These are phyloP conservation scores for Phtheirospermum japonicum DNA, from an alignment of 257 asterid genomes.

Conservation along the genomic window DNA sequence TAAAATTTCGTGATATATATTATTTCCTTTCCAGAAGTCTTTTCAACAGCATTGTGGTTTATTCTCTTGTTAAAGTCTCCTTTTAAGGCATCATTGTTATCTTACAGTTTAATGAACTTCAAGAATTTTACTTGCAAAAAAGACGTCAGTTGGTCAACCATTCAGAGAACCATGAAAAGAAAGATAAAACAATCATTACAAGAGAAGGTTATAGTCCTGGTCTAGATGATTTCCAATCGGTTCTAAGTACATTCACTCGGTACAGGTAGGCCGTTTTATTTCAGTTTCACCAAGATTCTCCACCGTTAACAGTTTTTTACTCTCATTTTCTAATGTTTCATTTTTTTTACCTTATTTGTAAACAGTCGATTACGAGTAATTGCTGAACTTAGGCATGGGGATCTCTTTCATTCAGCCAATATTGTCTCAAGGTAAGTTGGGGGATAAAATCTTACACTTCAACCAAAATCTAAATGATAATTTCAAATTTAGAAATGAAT, in stretches of 20 bases:
- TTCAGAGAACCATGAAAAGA: slow-evolving; percentile 39
- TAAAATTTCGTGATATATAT: not conserved
- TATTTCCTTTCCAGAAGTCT: slow-evolving; percentile 6
- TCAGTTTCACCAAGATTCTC: slow-evolving; percentile 23
- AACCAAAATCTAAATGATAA: not conserved
- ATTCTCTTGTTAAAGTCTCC: slow-evolving; percentile 14
- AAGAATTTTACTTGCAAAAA: slow-evolving; percentile 80
- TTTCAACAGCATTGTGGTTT: not conserved
- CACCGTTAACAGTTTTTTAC: slow-evolving; percentile 14
- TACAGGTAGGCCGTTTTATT: slow-evolving; percentile 51
- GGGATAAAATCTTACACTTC: slow-evolving; percentile 8
- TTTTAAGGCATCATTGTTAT: slow-evolving; percentile 28
- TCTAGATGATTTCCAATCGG: slow-evolving; percentile 78
- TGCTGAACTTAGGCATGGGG: slow-evolving; percentile 82
- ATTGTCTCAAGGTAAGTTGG: slow-evolving; percentile 69
- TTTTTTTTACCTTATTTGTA: slow-evolving; percentile 28
- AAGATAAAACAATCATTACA: slow-evolving; percentile 31
- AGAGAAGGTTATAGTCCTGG: slow-evolving; percentile 79
- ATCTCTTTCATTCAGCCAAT: slow-evolving; percentile 79
- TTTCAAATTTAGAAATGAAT: not conserved
- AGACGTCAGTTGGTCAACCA: slow-evolving; percentile 55
- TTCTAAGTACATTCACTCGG: slow-evolving; percentile 71
- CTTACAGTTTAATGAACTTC: slow-evolving; percentile 77
- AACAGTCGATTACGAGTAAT: slow-evolving; percentile 80
- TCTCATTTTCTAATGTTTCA: slow-evolving; percentile 25